These are phyloP conservation scores for Neoscytalidium dimidiatum DNA, from an alignment of 2,329 filamentous ascomycete species.

Conservation along the genomic window DNA sequence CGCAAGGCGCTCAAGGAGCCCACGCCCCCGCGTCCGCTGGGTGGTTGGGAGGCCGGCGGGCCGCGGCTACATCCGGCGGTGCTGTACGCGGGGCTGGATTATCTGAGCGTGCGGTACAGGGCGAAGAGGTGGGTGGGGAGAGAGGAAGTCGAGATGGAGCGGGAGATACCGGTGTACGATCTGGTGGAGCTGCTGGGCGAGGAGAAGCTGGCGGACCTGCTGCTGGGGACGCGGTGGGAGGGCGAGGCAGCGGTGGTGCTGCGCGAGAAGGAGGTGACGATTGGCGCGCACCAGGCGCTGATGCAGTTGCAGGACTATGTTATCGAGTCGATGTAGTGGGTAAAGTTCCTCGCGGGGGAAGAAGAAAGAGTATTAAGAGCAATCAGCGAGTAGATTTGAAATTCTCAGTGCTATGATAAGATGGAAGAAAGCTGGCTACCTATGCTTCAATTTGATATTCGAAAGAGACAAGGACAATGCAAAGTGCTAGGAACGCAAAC, in stretches of 20 bases:
- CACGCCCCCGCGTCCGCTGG: constrained; percentile 16
- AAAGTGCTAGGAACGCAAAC: not conserved
- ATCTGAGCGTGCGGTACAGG: constrained; percentile 28
- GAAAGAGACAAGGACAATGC: not conserved
- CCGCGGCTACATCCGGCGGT: constrained; percentile 30
- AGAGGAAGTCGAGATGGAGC: constrained; percentile 23
- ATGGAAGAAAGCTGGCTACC: not conserved
- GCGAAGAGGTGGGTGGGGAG: constrained; percentile 6
- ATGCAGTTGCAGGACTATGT: constrained; percentile 14
- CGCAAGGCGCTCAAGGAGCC: constrained; percentile 24
- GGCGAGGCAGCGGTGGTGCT: constrained; percentile 27
- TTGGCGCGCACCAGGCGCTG: constrained; percentile 7
- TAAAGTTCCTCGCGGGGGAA: not conserved
- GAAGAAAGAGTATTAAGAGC: not conserved
- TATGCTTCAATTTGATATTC: not conserved
- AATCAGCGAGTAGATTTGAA: no score
- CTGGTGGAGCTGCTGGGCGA: constrained; percentile 36
- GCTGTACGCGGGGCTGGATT: constrained; percentile 33
- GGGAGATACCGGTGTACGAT: constrained; percentile 36
- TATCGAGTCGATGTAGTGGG: not conserved
- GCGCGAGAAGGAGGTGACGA: not conserved
- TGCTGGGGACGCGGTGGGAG: constrained; percentile 28
- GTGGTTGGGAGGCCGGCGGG: not conserved
- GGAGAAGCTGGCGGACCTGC: constrained; percentile 29
- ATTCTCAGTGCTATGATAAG: not conserved